Evolutionary conservation across 768 basidiomycete species (phyloP).

Genomic region (Phanerodontia chrysosporium): DNA sequence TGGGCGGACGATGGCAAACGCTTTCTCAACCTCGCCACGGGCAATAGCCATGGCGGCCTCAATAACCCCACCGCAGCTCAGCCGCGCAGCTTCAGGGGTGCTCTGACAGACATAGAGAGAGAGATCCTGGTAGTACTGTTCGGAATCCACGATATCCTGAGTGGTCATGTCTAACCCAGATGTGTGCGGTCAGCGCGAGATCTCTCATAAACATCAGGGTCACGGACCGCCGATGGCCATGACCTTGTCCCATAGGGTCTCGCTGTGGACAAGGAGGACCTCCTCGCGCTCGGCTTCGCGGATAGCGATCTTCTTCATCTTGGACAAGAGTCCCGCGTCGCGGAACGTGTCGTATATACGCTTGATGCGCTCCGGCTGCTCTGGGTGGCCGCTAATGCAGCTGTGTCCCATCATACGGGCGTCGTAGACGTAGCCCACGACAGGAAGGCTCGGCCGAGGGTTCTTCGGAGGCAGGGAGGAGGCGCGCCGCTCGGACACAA

Average conservation of each 20-base stretch:
- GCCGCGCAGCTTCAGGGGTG: slow-evolving; percentile 78
- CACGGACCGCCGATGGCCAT: slow-evolving; percentile 73
- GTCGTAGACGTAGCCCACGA: slow-evolving; percentile 87
- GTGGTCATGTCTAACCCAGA: slow-evolving; percentile 57
- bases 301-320: slow-evolving; percentile 78
- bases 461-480: slow-evolving; percentile 13
- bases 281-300: slow-evolving; percentile 73
- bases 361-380: slow-evolving; percentile 72
- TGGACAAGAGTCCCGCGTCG: slow-evolving; percentile 50
- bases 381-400: slow-evolving; percentile 70
- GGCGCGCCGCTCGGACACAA: slow-evolving; percentile 3
- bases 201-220: not conserved
- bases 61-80: slow-evolving; percentile 94
- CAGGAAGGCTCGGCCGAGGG: not conserved
- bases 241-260: slow-evolving; percentile 91
- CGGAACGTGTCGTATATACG: slow-evolving; percentile 67
- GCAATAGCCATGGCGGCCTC: slow-evolving; percentile 88
- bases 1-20: slow-evolving; percentile 93
- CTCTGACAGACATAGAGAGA: slow-evolving; percentile 89
- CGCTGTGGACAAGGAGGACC: slow-evolving; percentile 84
- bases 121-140: slow-evolving; percentile 81
- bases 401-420: slow-evolving; percentile 83
- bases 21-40: slow-evolving; percentile 71
- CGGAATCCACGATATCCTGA: slow-evolving; percentile 72
- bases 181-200: slow-evolving; percentile 12